A percentile compares a stretch with the other conserved stretches of the same genome.
phyloP scores from a whole-genome alignment of 768 basidiomycete genomes.

The Boletus edulis region DNA sequence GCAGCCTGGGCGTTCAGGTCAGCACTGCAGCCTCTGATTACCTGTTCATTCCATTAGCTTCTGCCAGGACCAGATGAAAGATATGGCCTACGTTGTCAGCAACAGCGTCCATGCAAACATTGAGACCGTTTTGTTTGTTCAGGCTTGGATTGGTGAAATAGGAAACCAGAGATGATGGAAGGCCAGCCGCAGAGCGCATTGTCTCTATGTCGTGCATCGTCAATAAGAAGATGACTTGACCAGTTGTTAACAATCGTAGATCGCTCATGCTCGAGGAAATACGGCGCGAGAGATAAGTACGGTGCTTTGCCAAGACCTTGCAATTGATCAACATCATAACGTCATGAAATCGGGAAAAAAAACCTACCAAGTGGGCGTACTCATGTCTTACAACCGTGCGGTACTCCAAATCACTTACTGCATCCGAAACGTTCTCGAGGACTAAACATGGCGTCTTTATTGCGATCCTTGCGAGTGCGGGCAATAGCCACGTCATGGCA shows the following conservation, averaged over 20 bases:
- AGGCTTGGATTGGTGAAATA: constrained; percentile 89
- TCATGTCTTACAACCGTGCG: constrained; percentile 88
- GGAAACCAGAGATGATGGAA: constrained; percentile 76
- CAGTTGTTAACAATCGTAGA: constrained; percentile 70
- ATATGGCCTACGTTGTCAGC: constrained; percentile 67
- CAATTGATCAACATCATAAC: constrained; percentile 1
- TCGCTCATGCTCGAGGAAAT: constrained; percentile 66
- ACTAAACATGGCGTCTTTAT: constrained; percentile 84
- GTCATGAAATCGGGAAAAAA: neutral
- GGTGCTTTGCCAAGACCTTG: constrained; percentile 72
- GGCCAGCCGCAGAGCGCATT: constrained; percentile 76
- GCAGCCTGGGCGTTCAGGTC: constrained; percentile 74
- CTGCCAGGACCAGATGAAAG: neutral
- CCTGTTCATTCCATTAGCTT: constrained; percentile 41
- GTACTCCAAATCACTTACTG: constrained; percentile 87
- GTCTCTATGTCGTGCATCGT: constrained; percentile 87
- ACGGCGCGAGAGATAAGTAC: constrained; percentile 58
- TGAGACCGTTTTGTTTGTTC: constrained; percentile 66
- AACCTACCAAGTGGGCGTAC: constrained; percentile 70
- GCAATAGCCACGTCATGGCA: constrained; percentile 76
- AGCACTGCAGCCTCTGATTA: constrained; percentile 71
- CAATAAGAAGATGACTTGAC: constrained; percentile 82
- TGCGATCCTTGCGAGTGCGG: constrained; percentile 78
- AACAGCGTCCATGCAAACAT: constrained; percentile 79
- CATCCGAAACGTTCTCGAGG: constrained; percentile 78